These are phyloP conservation scores for Abortiporus biennis DNA, from an alignment of 1,284 basidiomycete species.

Conservation along the genomic window DNA sequence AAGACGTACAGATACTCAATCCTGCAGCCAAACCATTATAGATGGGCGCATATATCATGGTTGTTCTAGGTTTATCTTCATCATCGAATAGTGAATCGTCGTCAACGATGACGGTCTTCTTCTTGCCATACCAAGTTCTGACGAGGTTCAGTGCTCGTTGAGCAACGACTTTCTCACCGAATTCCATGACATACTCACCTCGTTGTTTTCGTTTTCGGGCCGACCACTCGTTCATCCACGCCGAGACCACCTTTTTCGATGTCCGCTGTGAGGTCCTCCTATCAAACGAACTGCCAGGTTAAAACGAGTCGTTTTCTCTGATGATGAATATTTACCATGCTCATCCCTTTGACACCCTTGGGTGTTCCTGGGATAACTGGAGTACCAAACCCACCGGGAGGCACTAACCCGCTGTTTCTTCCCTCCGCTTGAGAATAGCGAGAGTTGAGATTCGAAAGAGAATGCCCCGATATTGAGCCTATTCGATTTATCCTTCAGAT, in stretches of 20 bases:
- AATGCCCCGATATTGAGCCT: constrained; percentile 26
- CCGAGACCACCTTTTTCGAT: constrained; percentile 29
- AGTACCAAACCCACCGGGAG: background rate
- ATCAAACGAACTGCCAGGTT: constrained; percentile 1
- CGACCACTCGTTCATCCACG: constrained; percentile 13
- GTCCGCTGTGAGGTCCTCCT: constrained; percentile 24
- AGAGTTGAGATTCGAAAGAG: constrained; percentile 20
- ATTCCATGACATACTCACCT: constrained; percentile 8
- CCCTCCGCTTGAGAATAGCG: constrained; percentile 13
- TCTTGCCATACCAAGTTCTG: constrained; percentile 29
- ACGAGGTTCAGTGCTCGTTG: background rate
- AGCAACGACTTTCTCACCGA: background rate
- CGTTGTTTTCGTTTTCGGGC: constrained; percentile 20
- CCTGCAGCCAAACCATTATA: constrained; percentile 40
- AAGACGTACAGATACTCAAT: constrained; percentile 28
- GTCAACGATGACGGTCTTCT: constrained; percentile 25
- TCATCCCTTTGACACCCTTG: constrained; percentile 22
- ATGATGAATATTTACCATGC: constrained; percentile 8
- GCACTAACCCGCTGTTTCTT: background rate
- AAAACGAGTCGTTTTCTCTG: background rate
- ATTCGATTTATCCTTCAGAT: background rate
- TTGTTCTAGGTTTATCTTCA: constrained; percentile 27
- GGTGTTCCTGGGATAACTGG: constrained; percentile 21
- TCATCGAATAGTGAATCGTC: constrained; percentile 22
- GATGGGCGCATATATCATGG: constrained; percentile 37